Percentiles rank a stretch among this genome's conserved stretches.
Evolutionary conservation across 352 stramenopile species (phyloP).

Genomic region (Globisporangium iwayamae): DNA sequence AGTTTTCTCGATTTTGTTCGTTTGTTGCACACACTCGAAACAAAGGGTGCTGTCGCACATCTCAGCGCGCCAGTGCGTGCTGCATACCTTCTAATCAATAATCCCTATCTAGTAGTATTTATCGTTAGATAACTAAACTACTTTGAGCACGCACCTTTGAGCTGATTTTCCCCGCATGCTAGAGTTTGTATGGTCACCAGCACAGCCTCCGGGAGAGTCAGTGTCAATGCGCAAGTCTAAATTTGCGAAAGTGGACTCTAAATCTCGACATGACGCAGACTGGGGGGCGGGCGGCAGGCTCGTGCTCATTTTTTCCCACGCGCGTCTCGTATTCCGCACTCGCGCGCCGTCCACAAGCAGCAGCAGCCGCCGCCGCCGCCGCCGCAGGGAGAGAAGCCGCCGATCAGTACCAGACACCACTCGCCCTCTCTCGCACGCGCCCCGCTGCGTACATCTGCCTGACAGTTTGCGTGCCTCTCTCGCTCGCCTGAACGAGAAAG

Average conservation of each 20-base stretch:
- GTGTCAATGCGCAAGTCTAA: conserved; percentile 6
- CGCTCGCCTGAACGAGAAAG: background rate
- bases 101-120: background rate
- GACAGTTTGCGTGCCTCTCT: background rate
- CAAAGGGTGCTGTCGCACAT: conserved; percentile 12
- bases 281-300: background rate
- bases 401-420: background rate
- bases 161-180: background rate
- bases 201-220: background rate
- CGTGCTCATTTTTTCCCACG: conserved; percentile 9
- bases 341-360: background rate
- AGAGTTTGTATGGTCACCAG: background rate
- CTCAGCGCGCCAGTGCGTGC: conserved; percentile 1
- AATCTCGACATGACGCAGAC: conserved; percentile 6
- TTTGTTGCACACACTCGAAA: conserved; percentile 10
- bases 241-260: conserved; percentile 3
- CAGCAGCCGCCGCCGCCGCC: background rate
- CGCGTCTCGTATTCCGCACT: conserved; percentile 5
- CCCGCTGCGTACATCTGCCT: background rate
- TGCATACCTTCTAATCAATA: too few species aligned
- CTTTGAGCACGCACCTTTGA: too few species aligned
- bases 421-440: background rate
- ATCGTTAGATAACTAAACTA: too few species aligned
- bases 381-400: background rate
- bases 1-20: conserved; percentile 6